phyloP scores from a whole-genome alignment of 306 rosid species.

The Alnus rubra region DNA sequence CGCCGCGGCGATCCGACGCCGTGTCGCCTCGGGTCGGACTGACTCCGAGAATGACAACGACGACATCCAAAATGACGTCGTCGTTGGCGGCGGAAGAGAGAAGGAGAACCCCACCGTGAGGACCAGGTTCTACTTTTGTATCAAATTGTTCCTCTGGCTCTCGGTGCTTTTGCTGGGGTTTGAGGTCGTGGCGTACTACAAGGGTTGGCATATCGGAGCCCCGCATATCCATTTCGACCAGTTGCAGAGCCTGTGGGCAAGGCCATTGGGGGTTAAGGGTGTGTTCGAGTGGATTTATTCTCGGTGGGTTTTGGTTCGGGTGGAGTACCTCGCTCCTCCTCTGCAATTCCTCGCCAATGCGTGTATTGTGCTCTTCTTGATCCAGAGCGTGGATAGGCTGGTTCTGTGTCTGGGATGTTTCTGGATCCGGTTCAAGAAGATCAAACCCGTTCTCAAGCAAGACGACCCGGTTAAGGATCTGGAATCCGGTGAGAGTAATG shows the following conservation, averaged over 20 bases:
- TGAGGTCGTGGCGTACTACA: slow-evolving; percentile 69
- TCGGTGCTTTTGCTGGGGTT: slow-evolving; percentile 60
- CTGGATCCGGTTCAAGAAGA: slow-evolving; percentile 77
- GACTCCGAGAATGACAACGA: slow-evolving; percentile 53
- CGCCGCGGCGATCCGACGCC: slow-evolving; percentile 66
- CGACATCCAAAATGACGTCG: slow-evolving; percentile 8
- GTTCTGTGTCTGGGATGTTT: slow-evolving; percentile 83
- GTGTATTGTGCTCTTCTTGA: slow-evolving; percentile 65
- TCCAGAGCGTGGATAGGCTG: slow-evolving; percentile 83
- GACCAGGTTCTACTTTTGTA: slow-evolving; percentile 61
- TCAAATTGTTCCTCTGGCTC: slow-evolving; percentile 61
- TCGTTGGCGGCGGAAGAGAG: slow-evolving; percentile 37
- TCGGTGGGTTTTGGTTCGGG: slow-evolving; percentile 66
- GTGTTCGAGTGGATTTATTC: slow-evolving; percentile 63
- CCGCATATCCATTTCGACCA: slow-evolving; percentile 31
- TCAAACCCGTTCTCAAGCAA: slow-evolving; percentile 65
- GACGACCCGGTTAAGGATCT: slow-evolving; percentile 44
- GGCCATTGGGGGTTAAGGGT: slow-evolving; percentile 54
- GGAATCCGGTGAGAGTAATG: slow-evolving; percentile 70
- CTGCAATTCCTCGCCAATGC: slow-evolving; percentile 72
- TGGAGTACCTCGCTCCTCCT: slow-evolving; percentile 81
- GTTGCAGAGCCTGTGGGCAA: slow-evolving; percentile 50
- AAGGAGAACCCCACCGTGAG: slow-evolving; percentile 55
- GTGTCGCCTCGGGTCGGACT: slow-evolving; percentile 66
- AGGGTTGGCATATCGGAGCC: slow-evolving; percentile 78